These are phyloP conservation scores for Apiospora rasikravindrae DNA, from an alignment of 2,329 filamentous ascomycete genomes.

Conservation along the genomic window DNA sequence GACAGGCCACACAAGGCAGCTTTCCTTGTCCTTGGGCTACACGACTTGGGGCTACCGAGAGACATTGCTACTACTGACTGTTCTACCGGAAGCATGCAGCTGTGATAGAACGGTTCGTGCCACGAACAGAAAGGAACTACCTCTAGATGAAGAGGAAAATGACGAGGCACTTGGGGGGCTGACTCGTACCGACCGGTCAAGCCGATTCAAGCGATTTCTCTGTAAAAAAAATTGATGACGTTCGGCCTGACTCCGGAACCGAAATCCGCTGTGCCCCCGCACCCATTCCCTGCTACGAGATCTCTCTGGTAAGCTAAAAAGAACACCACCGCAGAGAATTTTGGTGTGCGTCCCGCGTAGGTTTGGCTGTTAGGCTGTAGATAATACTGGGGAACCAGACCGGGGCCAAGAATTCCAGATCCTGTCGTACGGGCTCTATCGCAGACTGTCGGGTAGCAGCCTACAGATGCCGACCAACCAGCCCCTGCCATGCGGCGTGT, in stretches of 20 bases:
- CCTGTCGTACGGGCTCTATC: slow-evolving; percentile 5
- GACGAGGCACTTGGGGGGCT: not conserved
- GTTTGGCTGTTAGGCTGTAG: not conserved
- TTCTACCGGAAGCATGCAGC: not conserved
- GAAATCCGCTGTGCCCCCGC: not conserved
- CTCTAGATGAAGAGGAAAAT: not conserved
- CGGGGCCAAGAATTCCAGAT: not conserved
- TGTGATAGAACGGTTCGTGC: not conserved
- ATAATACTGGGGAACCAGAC: not conserved
- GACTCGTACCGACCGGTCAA: not conserved
- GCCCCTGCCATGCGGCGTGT: not conserved
- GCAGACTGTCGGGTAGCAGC: not conserved
- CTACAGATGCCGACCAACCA: slow-evolving; percentile 2
- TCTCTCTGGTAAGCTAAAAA: not conserved
- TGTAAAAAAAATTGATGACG: not conserved
- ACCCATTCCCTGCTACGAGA: not conserved
- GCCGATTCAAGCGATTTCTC: not conserved
- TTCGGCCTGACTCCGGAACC: not conserved
- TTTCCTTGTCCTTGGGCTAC: too few species aligned
- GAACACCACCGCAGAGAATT: not conserved
- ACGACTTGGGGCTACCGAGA: too few species aligned
- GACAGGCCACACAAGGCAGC: not conserved
- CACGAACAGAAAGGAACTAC: not conserved
- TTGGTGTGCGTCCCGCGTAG: not conserved
- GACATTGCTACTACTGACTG: not conserved